Conservation (phyloP, 1,284 basidiomycete species). For the Apiotrichum porosum region DNA sequence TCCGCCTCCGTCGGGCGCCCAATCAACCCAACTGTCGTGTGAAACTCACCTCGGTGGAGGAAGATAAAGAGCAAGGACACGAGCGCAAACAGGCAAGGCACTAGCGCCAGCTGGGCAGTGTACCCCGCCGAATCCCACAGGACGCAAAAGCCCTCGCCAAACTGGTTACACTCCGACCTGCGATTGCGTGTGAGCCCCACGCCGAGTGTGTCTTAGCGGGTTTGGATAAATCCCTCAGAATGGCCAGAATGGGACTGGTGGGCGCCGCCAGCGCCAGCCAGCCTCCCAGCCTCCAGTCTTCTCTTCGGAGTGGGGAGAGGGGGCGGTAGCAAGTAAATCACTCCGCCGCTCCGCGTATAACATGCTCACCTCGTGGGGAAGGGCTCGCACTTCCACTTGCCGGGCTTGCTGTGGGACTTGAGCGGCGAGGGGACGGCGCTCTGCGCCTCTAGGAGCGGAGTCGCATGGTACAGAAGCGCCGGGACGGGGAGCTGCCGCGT, state of each 20-base stretch:
- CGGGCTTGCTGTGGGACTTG: slow-evolving; percentile 3
- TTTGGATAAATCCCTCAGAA: too few species aligned
- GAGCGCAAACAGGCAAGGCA: slow-evolving; percentile 44
- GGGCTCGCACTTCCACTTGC: slow-evolving; percentile 30
- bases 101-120: slow-evolving; percentile 43
- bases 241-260: too few species aligned
- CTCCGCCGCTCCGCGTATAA: too few species aligned
- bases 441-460: slow-evolving; percentile 28
- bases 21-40: too few species aligned
- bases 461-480: slow-evolving; percentile 28
- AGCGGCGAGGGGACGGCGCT: too few species aligned
- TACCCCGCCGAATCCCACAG: slow-evolving; percentile 45
- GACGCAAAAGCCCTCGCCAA: slow-evolving; percentile 47
- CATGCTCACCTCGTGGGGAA: slow-evolving; percentile 43
- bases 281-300: too few species aligned
- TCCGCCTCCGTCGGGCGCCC: too few species aligned
- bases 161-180: slow-evolving; percentile 44
- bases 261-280: too few species aligned
- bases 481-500: slow-evolving; percentile 28
- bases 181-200: too few species aligned
- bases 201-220: too few species aligned
- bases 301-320: too few species aligned
- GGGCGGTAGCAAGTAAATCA: too few species aligned
- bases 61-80: slow-evolving; percentile 47
- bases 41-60: slow-evolving; percentile 36